Evolutionary conservation across 352 stramenopile species (phyloP).

Genomic region (Globisporangium nodosum): DNA sequence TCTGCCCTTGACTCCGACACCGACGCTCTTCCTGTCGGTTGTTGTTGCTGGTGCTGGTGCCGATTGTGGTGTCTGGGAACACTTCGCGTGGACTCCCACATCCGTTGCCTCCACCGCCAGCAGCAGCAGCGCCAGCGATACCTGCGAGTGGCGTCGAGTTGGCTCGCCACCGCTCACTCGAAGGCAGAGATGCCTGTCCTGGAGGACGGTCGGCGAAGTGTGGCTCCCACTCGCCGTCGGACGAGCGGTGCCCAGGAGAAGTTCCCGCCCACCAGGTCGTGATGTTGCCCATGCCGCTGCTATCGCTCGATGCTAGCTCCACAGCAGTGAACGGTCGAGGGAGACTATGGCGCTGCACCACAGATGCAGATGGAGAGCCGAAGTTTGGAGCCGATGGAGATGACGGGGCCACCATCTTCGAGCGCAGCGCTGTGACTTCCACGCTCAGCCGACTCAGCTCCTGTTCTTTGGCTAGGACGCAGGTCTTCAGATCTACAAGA

Average conservation of each 20-base stretch:
- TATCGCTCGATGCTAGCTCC: conserved; percentile 14
- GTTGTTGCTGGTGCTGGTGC: background rate
- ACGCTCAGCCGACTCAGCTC: background rate
- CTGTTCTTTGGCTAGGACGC: conserved; percentile 14
- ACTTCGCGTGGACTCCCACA: too few relatives aligned
- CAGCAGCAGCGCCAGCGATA: background rate
- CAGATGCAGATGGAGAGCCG: background rate
- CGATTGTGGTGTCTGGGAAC: background rate
- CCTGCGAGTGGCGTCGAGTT: background rate
- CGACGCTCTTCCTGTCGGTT: conserved; percentile 3
- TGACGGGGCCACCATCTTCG: background rate
- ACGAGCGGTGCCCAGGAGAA: background rate
- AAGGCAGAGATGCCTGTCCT: background rate
- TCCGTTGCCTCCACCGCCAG: background rate
- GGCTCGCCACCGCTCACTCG: conserved; percentile 4
- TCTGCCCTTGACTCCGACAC: conserved; percentile 17
- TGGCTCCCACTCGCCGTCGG: conserved; percentile 14
- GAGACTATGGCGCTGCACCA: background rate
- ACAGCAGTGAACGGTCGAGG: conserved; percentile 22
- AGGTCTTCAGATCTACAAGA: conserved; percentile 11
- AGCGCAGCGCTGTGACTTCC: background rate
- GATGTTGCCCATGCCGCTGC: conserved; percentile 25
- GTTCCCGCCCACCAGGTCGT: conserved; percentile 54
- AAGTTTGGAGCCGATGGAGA: conserved; percentile 2
- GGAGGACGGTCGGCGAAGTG: background rate